Conservation (phyloP, 306 rosid species). For the Malus sylvestris region DNA sequence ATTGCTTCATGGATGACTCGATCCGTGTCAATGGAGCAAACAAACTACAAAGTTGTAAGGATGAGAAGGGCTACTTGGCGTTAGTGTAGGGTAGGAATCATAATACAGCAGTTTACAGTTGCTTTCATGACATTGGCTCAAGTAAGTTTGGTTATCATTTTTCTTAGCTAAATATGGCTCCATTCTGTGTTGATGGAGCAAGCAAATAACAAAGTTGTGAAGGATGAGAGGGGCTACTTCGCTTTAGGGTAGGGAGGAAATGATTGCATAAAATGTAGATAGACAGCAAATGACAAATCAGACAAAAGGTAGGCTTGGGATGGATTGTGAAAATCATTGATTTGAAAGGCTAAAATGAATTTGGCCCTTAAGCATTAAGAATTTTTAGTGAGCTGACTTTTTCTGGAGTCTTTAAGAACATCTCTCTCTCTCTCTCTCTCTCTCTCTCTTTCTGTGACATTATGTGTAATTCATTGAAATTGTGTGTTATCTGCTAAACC, state of each 20-base stretch:
- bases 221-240: not conserved
- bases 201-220: not conserved
- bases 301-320: not conserved
- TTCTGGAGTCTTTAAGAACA: not conserved
- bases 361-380: too few relatives aligned
- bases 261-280: too few relatives aligned
- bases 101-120: not conserved
- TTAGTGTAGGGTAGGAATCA: not conserved
- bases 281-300: too few relatives aligned
- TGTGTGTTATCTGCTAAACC: not conserved
- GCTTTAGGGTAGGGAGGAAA: not conserved
- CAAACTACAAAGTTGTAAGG: not conserved
- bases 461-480: not conserved
- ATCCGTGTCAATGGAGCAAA: not conserved
- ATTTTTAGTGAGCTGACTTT: not conserved
- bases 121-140: not conserved
- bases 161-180: too few relatives aligned
- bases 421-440: not conserved
- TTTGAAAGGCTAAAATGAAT: not conserved
- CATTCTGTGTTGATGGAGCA: not conserved
- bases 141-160: not conserved
- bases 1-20: not conserved
- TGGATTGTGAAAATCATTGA: not conserved
- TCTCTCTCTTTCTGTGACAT: not conserved
- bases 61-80: not conserved